Evolutionary conservation across 2,329 filamentous ascomycete species (phyloP), one percentile per base, ranked within the genome.

Genomic region (Sphaerulina populicola): DNA sequence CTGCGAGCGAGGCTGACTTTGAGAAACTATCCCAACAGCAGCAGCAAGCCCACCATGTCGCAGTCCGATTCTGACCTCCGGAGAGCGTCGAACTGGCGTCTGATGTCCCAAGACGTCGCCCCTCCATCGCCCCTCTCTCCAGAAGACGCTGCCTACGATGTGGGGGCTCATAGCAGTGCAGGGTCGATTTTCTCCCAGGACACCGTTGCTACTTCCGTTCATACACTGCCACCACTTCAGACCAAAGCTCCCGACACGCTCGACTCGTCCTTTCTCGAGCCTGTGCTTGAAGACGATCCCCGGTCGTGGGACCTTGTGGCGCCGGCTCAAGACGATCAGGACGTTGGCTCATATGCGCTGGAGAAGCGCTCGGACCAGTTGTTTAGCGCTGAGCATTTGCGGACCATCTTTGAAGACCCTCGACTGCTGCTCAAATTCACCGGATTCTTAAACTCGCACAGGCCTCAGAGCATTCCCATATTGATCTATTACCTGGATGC

Each of bases 401-500:
- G 75, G 38, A 71, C 76, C 27, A 85, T 88, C 29, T 84, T 88
- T 57, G 70, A 75, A 2, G 79, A 86, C 51, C 78, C 82, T 0
- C 69, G 76, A 6, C 74, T 83, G 18, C 71, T 88, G 1, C 72
- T 81, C 46, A 77, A 75, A 40, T 89, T 89, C 64, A 84, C 80
- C 1, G 74, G 78, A 2, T 90, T 86, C 59, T 71, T 89, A 2
- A 77, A 77, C 51, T 66, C 72, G 4, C 72, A 77, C 40, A 74
- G 82, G 40, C 79, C 82, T 4, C 69, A 76, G 15, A 86, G 84
- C 0, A 72, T 86, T 2, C 78, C 83, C 0, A 69, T 85, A 6
- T 68, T 89, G 11, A 77, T 82, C 23, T 86, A 88, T 69, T 88
- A 88, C 57, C 73, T 88, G 1, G 82, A 87, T 59, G 77, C 83